A percentile compares a stretch with the other conserved stretches of the same genome.
These are phyloP conservation scores for Penicillium freii DNA, from an alignment of 2,329 filamentous ascomycete species.

Conservation along the genomic window DNA sequence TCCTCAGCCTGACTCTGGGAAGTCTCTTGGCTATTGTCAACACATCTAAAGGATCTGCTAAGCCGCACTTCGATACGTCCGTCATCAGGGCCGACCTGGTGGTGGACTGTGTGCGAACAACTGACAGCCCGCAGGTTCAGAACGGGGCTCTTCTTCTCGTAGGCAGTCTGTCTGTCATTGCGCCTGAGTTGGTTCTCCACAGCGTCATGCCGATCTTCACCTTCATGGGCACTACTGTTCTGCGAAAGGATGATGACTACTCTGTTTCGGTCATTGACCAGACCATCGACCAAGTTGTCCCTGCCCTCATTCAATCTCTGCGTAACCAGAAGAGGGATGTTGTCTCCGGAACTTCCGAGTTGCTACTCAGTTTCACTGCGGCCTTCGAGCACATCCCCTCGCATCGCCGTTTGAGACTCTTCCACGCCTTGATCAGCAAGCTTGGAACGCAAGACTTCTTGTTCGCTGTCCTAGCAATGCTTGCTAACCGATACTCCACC, in stretches of 20 bases:
- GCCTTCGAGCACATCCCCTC: constrained; percentile 94
- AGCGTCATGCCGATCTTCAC: constrained; percentile 99
- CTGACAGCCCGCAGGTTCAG: constrained; percentile 87
- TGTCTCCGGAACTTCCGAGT: constrained; percentile 78
- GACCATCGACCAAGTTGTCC: constrained; percentile 91
- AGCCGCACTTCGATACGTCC: constrained; percentile 66
- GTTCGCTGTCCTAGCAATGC: constrained; percentile 81
- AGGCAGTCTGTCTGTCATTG: constrained; percentile 79
- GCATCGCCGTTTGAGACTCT: constrained; percentile 78
- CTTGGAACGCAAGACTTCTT: constrained; percentile 83
- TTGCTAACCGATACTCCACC: constrained; percentile 84
- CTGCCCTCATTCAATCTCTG: constrained; percentile 82
- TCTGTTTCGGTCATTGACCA: constrained; percentile 92
- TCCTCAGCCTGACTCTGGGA: constrained; percentile 79
- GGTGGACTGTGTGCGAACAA: constrained; percentile 90
- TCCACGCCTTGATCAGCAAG: constrained; percentile 79
- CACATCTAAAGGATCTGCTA: constrained; percentile 56
- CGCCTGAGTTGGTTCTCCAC: constrained; percentile 87
- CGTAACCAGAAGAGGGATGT: constrained; percentile 73
- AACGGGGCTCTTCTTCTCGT: constrained; percentile 86
- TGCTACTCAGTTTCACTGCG: constrained; percentile 92
- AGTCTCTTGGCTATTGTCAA: constrained; percentile 83
- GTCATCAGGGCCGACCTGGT: constrained; percentile 84
- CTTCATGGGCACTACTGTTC: constrained; percentile 89
- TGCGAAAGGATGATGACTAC: constrained; percentile 93